Percentiles rank a stretch among this genome's conserved stretches.
phyloP scores from a whole-genome alignment of 176 grass and related monocot genomes.

The Zoysia japonica region DNA sequence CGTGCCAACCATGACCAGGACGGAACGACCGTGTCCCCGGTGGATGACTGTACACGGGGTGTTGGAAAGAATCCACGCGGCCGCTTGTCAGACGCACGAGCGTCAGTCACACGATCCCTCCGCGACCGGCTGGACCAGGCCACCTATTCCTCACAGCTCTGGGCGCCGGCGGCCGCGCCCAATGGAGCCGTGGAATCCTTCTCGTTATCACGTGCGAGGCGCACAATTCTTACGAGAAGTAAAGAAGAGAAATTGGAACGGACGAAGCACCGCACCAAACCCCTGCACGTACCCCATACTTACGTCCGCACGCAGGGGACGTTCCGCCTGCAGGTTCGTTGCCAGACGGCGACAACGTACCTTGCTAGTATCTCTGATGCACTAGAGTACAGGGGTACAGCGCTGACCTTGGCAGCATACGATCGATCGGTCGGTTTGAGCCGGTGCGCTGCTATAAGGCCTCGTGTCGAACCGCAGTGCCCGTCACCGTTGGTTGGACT shows the following conservation, averaged over 20 bases:
- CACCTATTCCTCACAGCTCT: not conserved
- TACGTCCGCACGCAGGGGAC: not conserved
- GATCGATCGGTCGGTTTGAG: not conserved
- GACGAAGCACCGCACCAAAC: not conserved
- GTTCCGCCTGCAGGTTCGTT: constrained; percentile 26
- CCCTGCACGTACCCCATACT: too few species aligned
- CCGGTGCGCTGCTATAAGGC: not conserved
- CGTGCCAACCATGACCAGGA: too few species aligned
- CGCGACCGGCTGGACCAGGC: too few species aligned
- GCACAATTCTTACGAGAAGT: too few species aligned
- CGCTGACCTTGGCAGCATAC: not conserved
- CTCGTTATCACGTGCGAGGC: too few species aligned
- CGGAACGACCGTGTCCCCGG: too few species aligned
- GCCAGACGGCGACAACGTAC: constrained; percentile 31
- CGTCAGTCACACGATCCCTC: too few species aligned
- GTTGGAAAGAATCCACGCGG: too few species aligned
- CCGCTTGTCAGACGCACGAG: too few species aligned
- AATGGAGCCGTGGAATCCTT: not conserved
- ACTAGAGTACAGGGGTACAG: too few species aligned
- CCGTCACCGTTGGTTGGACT: not conserved
- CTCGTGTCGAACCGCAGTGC: not conserved
- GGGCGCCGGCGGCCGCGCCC: not conserved
- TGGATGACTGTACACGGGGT: too few species aligned
- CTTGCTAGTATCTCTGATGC: not conserved
- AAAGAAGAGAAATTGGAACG: too few species aligned